Evolutionary conservation across 805 yeast genomes (phyloP).

Genomic region (Cyberlindnera americana): DNA sequence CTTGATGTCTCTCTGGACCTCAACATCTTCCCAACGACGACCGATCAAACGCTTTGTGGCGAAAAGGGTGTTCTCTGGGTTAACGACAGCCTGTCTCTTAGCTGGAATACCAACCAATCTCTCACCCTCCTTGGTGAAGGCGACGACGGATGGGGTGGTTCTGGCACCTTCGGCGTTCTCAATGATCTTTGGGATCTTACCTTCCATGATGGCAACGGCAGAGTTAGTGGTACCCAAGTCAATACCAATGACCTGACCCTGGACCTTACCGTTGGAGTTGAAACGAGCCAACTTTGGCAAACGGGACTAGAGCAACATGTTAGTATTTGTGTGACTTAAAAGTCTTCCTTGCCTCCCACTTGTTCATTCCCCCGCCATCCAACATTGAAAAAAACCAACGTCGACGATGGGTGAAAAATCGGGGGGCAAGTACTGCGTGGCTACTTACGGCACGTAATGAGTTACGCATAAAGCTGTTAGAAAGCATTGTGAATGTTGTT

Average conservation of each 20-base stretch:
- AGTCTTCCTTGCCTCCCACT: not conserved
- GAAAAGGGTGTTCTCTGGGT: constrained; percentile 73
- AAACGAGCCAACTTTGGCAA: constrained; percentile 36
- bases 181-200: constrained; percentile 57
- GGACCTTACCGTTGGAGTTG: constrained; percentile 48
- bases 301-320: constrained; percentile 20
- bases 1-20: constrained; percentile 65
- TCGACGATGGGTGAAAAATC: not conserved
- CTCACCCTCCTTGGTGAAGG: constrained; percentile 51
- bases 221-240: constrained; percentile 87
- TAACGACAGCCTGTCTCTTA: constrained; percentile 72
- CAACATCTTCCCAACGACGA: constrained; percentile 62
- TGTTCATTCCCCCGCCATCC: no score
- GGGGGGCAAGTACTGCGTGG: no score
- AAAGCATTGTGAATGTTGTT: constrained; percentile 23
- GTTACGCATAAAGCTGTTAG: constrained; percentile 25
- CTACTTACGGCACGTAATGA: constrained; percentile 27
- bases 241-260: constrained; percentile 62
- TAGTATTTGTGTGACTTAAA: constrained; percentile 9
- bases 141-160: constrained; percentile 57
- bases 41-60: constrained; percentile 84
- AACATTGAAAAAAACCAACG: no score
- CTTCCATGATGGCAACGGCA: constrained; percentile 61
- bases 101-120: constrained; percentile 69
- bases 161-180: constrained; percentile 80